A percentile compares a stretch with the other conserved stretches of the same genome.
Conservation (phyloP, 2,329 filamentous ascomycete genomes). For the Neurospora sp. region DNA sequence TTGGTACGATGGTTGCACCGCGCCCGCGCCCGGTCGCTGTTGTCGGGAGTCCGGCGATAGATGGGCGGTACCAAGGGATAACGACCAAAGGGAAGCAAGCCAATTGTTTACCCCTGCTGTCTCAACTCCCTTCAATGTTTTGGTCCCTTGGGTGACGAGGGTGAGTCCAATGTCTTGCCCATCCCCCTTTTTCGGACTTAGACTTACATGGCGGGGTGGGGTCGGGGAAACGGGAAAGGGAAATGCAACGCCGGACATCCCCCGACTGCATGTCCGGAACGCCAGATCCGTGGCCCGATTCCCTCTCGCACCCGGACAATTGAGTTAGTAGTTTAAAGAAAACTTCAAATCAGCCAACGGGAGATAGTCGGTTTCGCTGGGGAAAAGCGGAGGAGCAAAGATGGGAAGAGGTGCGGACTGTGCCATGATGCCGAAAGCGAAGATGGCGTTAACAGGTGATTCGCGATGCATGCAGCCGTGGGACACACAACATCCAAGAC, state of each 20-base stretch:
- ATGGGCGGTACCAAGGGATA: not conserved
- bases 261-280: not conserved
- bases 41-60: not conserved
- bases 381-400: not conserved
- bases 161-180: not conserved
- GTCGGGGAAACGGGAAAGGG: not conserved
- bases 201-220: not conserved
- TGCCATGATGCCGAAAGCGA: not conserved
- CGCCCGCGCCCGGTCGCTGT: not conserved
- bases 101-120: not conserved
- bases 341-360: not conserved
- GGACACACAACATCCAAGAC: not conserved
- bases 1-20: too few species aligned
- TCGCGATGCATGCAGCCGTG: not conserved
- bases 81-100: not conserved
- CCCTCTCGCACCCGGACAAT: not conserved
- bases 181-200: not conserved
- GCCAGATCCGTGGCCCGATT: not conserved
- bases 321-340: not conserved
- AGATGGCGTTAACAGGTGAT: not conserved
- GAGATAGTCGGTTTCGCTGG: not conserved
- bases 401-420: not conserved
- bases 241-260: not conserved
- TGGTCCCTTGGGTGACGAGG: not conserved
- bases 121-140: not conserved